Evolutionary conservation across 495 filamentous ascomycete species (phyloP).

Genomic region (Aspergillus taichungensis): DNA sequence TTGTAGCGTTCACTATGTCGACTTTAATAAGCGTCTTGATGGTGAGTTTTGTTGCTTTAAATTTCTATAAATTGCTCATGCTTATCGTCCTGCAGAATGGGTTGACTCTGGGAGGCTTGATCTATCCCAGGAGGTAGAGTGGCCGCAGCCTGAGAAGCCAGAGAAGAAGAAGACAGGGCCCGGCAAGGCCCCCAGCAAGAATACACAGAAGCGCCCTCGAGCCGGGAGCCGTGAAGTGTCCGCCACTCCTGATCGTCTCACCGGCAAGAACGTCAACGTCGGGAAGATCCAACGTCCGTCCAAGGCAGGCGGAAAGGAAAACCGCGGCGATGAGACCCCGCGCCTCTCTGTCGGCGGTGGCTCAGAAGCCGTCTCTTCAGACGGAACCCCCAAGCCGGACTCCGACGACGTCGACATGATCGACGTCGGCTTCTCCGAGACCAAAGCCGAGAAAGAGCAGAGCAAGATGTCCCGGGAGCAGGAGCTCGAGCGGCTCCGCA

Average conservation of each 20-base stretch:
- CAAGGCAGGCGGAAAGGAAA: slow-evolving; percentile 58
- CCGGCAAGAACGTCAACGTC: slow-evolving; percentile 40
- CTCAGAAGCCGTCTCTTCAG: slow-evolving; percentile 43
- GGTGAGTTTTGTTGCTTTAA: slow-evolving; percentile 21
- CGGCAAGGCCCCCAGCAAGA: slow-evolving; percentile 40
- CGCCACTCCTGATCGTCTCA: slow-evolving; percentile 46
- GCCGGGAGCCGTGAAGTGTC: slow-evolving; percentile 49
- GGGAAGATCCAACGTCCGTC: slow-evolving; percentile 42
- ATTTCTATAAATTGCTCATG: not conserved
- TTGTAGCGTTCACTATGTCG: slow-evolving; percentile 82
- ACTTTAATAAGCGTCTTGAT: slow-evolving; percentile 98
- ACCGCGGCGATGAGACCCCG: slow-evolving; percentile 34
- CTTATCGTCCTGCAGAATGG: slow-evolving; percentile 64
- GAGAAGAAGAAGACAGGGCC: slow-evolving; percentile 54
- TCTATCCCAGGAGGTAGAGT: slow-evolving; percentile 67
- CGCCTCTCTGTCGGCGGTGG: slow-evolving; percentile 30
- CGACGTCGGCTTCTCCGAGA: slow-evolving; percentile 44
- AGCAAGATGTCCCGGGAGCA: slow-evolving; percentile 71
- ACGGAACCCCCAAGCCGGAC: slow-evolving; percentile 47
- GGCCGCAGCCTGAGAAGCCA: slow-evolving; percentile 62
- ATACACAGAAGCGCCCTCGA: slow-evolving; percentile 43
- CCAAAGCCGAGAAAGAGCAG: slow-evolving; percentile 38
- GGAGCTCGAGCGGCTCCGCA: slow-evolving; percentile 91
- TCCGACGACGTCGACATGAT: slow-evolving; percentile 57
- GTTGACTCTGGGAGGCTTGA: slow-evolving; percentile 72